These are phyloP conservation scores for Casuarina cunninghamiana DNA, from an alignment of 306 rosid species.

Conservation along the genomic window DNA sequence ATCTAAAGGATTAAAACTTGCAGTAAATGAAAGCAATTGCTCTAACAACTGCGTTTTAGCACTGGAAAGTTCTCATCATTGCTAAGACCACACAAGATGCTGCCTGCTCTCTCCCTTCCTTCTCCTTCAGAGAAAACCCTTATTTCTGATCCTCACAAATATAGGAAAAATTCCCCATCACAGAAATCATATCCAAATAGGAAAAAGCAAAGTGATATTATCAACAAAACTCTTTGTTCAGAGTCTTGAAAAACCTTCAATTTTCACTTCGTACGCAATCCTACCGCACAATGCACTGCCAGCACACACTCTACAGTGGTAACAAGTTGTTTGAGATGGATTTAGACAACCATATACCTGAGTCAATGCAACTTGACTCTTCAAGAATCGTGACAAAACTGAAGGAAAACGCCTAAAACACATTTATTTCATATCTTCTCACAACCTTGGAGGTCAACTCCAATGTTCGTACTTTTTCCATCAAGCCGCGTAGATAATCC, in stretches of 20 bases:
- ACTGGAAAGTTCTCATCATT: background rate
- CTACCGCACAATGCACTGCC: background rate
- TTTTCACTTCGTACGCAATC: background rate
- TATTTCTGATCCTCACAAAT: background rate
- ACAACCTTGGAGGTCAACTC: conserved; percentile 16
- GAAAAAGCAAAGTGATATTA: background rate
- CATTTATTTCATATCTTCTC: background rate
- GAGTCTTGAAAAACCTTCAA: background rate
- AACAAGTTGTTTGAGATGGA: background rate
- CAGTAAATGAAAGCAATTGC: background rate
- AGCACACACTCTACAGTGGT: background rate
- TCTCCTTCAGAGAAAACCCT: background rate
- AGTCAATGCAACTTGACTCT: background rate
- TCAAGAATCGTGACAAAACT: background rate
- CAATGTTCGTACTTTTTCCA: background rate
- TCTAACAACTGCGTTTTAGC: background rate
- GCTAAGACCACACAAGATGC: background rate
- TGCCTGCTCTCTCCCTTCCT: background rate
- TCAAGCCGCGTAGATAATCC: background rate
- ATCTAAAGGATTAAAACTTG: background rate
- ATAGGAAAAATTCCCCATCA: background rate
- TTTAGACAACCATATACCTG: background rate
- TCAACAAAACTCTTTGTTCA: background rate
- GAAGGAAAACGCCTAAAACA: background rate
- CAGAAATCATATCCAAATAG: background rate